These are phyloP conservation scores for Eucalyptus erythrocorys DNA, from an alignment of 345 rosid species.

Conservation along the genomic window DNA sequence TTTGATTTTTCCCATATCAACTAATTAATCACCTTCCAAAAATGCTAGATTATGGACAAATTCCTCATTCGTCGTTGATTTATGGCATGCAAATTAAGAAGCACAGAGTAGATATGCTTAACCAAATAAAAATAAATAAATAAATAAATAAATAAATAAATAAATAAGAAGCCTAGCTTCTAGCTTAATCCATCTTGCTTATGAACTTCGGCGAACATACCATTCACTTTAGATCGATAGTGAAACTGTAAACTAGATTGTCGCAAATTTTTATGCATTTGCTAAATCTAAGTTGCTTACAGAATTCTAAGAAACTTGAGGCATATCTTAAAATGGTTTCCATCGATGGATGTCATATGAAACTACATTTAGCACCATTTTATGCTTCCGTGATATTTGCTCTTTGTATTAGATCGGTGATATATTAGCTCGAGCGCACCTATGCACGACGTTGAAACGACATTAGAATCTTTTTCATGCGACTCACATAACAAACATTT, in stretches of 20 bases:
- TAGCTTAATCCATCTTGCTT: neutral
- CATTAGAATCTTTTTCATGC: neutral
- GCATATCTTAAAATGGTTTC: neutral
- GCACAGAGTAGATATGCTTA: neutral
- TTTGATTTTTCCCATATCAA: neutral
- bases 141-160: too few species aligned
- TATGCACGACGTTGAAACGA: neutral
- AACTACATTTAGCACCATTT: neutral
- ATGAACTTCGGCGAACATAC: neutral
- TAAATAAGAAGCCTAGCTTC: neutral
- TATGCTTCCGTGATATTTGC: neutral
- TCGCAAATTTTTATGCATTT: neutral
- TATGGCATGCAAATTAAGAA: neutral
- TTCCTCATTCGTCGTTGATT: neutral
- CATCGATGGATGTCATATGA: neutral
- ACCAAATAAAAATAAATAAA: neutral
- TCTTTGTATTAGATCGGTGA: neutral
- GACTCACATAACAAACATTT: neutral
- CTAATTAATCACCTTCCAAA: neutral
- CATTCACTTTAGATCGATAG: neutral
- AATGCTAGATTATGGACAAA: neutral
- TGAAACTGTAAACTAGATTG: neutral
- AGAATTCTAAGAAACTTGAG: neutral
- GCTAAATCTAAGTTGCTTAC: neutral
- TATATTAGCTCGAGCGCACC: neutral